Percentiles rank a stretch among this genome's conserved stretches.
Conservation (phyloP, 352 stramenopile genomes). For the Globisporangium paroecandrum region DNA sequence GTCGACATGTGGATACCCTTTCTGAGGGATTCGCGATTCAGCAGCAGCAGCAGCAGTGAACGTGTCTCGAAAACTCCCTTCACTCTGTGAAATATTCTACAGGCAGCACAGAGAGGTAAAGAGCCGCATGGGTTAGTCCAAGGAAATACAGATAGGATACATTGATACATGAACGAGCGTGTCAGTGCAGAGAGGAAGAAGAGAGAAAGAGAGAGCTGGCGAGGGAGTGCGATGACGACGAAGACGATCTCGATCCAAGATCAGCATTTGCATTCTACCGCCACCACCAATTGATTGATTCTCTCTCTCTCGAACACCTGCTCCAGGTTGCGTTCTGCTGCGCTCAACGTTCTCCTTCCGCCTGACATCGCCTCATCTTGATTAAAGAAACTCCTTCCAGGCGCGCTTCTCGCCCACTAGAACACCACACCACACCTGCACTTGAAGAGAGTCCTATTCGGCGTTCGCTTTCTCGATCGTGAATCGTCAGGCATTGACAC, state of each 20-base stretch:
- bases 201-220: neutral
- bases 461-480: too few species aligned
- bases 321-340: neutral
- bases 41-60: slow-evolving; percentile 17
- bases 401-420: too few species aligned
- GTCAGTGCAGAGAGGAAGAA: neutral
- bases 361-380: neutral
- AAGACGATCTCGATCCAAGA: neutral
- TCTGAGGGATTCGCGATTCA: slow-evolving; percentile 9
- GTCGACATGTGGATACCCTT: neutral
- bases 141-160: neutral
- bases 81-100: slow-evolving; percentile 33
- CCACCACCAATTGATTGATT: neutral
- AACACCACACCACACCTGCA: neutral
- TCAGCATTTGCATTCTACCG: neutral
- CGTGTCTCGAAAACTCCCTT: slow-evolving; percentile 31
- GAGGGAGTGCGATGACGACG: neutral
- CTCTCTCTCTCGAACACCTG: neutral
- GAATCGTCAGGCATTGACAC: too few species aligned
- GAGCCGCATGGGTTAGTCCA: neutral
- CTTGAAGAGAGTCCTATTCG: too few species aligned
- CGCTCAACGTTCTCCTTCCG: neutral
- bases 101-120: neutral
- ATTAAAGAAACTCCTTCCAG: neutral
- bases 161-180: neutral